Conservation (phyloP, 2,329 filamentous ascomycete species). For the Phyllosticta ampelicida region DNA sequence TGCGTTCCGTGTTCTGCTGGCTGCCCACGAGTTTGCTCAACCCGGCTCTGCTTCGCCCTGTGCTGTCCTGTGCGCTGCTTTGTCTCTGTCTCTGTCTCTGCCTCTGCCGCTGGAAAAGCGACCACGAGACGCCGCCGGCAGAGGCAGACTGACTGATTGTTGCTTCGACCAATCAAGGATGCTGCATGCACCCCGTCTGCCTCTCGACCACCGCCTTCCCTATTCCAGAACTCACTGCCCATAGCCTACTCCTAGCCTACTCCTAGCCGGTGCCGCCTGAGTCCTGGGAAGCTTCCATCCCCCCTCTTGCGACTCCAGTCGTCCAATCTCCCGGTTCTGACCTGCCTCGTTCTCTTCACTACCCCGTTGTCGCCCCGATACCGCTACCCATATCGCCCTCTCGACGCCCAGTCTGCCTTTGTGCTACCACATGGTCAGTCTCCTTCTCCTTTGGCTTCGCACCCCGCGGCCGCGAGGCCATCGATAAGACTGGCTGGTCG, state of each 20-base stretch:
- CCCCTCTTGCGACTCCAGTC: neutral
- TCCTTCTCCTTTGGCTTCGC: slow-evolving; percentile 11
- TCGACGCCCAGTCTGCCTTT: slow-evolving; percentile 1
- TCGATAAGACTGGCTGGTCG: slow-evolving; percentile 12
- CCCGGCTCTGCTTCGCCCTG: neutral
- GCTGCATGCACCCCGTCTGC: neutral
- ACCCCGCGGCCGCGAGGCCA: slow-evolving; percentile 13
- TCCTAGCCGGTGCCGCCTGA: neutral
- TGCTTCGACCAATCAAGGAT: neutral
- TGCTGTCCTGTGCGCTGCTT: neutral
- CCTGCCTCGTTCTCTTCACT: slow-evolving; percentile 6
- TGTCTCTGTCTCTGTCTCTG: too few species aligned
- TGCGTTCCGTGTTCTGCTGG: neutral
- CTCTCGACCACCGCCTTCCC: slow-evolving; percentile 3
- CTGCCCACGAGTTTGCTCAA: neutral
- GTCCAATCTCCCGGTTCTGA: slow-evolving; percentile 1
- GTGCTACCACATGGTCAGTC: slow-evolving; percentile 19
- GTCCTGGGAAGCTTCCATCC: neutral
- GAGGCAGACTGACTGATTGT: neutral
- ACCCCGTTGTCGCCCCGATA: slow-evolving; percentile 2
- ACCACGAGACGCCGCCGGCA: too few species aligned
- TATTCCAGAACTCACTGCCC: slow-evolving; percentile 3
- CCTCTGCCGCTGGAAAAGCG: too few species aligned
- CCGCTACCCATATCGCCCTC: slow-evolving; percentile 5
- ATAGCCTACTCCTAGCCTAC: too few species aligned